phyloP scores from a whole-genome alignment of 805 yeast genomes.

The Candida tallmaniae region DNA sequence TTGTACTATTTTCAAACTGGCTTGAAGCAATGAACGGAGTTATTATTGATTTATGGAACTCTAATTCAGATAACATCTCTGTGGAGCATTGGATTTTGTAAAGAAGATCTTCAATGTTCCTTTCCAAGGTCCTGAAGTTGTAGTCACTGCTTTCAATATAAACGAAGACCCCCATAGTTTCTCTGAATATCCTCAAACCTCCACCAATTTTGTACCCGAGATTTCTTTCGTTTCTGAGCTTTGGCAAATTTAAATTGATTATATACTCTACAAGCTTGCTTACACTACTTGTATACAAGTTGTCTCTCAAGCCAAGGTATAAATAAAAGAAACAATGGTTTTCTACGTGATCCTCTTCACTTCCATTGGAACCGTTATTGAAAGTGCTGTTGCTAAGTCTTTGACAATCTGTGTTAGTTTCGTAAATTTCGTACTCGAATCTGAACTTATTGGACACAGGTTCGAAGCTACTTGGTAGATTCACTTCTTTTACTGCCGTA shows the following conservation, averaged over 20 bases:
- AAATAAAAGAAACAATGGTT: slow-evolving; percentile 9
- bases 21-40: slow-evolving; percentile 4
- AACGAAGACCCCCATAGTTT: slow-evolving; percentile 10
- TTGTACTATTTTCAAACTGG: neutral
- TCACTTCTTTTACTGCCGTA: neutral
- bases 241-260: neutral
- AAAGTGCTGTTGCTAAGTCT: no score
- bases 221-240: slow-evolving; percentile 5
- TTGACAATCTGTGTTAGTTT: no score
- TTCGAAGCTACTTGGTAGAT: neutral
- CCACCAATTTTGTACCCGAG: slow-evolving; percentile 8
- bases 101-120: slow-evolving; percentile 10
- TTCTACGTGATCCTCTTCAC: neutral
- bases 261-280: slow-evolving; percentile 8
- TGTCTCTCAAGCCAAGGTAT: slow-evolving; percentile 8
- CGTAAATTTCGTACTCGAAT: slow-evolving; percentile 2
- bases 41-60: slow-evolving; percentile 4
- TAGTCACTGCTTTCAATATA: slow-evolving; percentile 10
- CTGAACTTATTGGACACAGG: slow-evolving; percentile 2
- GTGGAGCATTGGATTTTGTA: neutral
- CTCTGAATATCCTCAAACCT: slow-evolving; percentile 9
- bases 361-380: neutral
- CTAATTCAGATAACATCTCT: neutral
- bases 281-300: slow-evolving; percentile 3
- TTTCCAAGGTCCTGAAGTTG: neutral